Evolutionary conservation across 306 rosid species (phyloP).

Genomic region (Fragaria ananassa): DNA sequence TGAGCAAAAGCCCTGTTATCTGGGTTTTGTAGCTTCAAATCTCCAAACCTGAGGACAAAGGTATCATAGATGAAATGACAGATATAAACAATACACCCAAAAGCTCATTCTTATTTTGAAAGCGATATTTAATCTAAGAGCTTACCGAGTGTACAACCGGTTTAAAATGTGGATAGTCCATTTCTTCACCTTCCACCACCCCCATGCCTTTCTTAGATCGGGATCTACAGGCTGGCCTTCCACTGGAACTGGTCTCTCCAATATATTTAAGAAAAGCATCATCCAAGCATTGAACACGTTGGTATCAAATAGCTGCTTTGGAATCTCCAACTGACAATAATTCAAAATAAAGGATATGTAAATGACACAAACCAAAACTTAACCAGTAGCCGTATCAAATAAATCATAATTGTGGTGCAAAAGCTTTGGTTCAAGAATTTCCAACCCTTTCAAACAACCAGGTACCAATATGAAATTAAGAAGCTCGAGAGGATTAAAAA

Average conservation of each 20-base stretch:
- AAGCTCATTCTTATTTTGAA: background rate
- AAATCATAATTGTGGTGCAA: background rate
- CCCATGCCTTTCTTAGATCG: slow-evolving; percentile 87
- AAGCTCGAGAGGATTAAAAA: background rate
- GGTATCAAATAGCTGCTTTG: slow-evolving; percentile 80
- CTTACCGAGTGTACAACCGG: slow-evolving; percentile 86
- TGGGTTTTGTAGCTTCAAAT: slow-evolving; percentile 87
- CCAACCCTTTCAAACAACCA: background rate
- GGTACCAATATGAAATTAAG: background rate
- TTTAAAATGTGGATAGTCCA: slow-evolving; percentile 96
- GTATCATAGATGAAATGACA: slow-evolving; percentile 9
- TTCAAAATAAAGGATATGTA: background rate
- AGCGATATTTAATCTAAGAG: slow-evolving; percentile 12
- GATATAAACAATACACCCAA: background rate
- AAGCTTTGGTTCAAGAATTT: background rate
- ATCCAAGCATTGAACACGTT: slow-evolving; percentile 92
- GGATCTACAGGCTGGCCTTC: slow-evolving; percentile 95
- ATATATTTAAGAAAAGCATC: slow-evolving; percentile 71
- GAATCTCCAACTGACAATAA: slow-evolving; percentile 87
- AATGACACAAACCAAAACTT: background rate
- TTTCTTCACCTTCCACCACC: slow-evolving; percentile 99
- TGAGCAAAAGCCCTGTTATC: slow-evolving; percentile 90
- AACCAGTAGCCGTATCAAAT: background rate
- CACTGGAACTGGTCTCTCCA: slow-evolving; percentile 88
- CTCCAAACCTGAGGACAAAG: slow-evolving; percentile 66